These are phyloP conservation scores for Globisporangium canariense DNA, from an alignment of 352 stramenopile species.

Conservation along the genomic window DNA sequence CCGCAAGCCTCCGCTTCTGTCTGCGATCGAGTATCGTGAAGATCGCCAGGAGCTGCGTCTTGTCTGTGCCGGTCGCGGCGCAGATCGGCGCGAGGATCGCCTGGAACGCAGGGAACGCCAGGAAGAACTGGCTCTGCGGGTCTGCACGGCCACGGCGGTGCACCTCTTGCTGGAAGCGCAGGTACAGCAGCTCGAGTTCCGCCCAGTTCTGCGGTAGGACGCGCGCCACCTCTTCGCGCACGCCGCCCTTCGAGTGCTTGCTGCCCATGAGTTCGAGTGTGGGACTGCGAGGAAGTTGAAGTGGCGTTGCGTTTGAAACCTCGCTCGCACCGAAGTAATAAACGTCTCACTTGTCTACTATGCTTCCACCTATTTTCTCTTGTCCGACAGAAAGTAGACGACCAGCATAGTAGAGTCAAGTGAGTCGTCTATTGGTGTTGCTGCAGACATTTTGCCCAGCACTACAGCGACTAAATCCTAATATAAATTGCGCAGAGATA, in stretches of 20 bases:
- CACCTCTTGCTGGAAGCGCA: slow-evolving; percentile 60
- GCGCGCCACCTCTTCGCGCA: slow-evolving; percentile 31
- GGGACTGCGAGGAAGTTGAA: slow-evolving; percentile 17
- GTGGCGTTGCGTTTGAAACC: not conserved
- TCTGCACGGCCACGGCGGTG: slow-evolving; percentile 29
- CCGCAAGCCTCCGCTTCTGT: slow-evolving; percentile 25
- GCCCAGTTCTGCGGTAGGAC: slow-evolving; percentile 49
- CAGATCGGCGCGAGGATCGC: slow-evolving; percentile 36
- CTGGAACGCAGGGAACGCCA: slow-evolving; percentile 48
- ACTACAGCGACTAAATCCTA: too few species aligned
- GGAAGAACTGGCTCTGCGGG: slow-evolving; percentile 45
- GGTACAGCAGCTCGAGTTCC: slow-evolving; percentile 50
- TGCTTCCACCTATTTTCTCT: not conserved
- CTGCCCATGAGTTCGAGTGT: slow-evolving; percentile 35
- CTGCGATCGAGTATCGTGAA: slow-evolving; percentile 40
- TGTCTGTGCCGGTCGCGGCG: slow-evolving; percentile 24
- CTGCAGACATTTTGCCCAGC: not conserved
- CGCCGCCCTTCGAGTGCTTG: slow-evolving; percentile 44
- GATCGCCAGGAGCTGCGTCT: slow-evolving; percentile 39
- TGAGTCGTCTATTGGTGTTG: not conserved
- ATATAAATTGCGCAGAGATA: too few species aligned
- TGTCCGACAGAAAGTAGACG: not conserved
- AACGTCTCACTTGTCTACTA: not conserved
- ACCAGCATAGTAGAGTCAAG: not conserved
- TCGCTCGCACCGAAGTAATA: not conserved